Percentiles rank a stretch among this genome's conserved stretches.
phyloP scores from a whole-genome alignment of 352 stramenopile genomes.

The Pythium monospermum region DNA sequence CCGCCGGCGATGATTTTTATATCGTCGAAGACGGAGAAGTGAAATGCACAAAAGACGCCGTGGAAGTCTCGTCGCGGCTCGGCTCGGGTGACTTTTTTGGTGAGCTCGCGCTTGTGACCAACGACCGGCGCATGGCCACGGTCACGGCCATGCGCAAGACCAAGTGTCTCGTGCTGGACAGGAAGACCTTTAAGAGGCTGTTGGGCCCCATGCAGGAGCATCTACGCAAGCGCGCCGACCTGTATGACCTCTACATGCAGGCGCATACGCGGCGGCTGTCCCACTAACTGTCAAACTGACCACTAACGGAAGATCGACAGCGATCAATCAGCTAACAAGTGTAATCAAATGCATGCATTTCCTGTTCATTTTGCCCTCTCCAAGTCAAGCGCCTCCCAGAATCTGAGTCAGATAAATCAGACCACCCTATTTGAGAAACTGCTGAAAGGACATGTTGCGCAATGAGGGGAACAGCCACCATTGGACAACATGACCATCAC shows the following conservation, averaged over 20 bases:
- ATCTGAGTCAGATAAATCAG: no score
- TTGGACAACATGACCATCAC: slow-evolving; percentile 5
- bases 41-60: slow-evolving; percentile 45
- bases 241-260: slow-evolving; percentile 73
- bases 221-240: slow-evolving; percentile 55
- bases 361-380: no score
- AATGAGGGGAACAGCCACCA: no score
- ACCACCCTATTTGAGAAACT: no score
- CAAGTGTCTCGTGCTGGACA: slow-evolving; percentile 86
- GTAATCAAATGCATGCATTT: no score
- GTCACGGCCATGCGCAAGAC: slow-evolving; percentile 75
- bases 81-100: slow-evolving; percentile 62
- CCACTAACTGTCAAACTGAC: no score
- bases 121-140: slow-evolving; percentile 85
- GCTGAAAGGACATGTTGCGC: no score
- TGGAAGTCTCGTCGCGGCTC: slow-evolving; percentile 58
- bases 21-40: slow-evolving; percentile 74
- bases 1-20: slow-evolving; percentile 73
- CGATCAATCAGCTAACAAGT: no score
- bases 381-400: no score
- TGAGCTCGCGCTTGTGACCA: slow-evolving; percentile 86
- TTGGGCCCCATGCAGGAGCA: slow-evolving; percentile 88
- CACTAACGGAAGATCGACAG: no score
- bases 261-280: neutral
- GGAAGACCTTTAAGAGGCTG: slow-evolving; percentile 87